Conservation (phyloP, 2,329 filamentous ascomycete species). For the Ophiostoma populinum region DNA sequence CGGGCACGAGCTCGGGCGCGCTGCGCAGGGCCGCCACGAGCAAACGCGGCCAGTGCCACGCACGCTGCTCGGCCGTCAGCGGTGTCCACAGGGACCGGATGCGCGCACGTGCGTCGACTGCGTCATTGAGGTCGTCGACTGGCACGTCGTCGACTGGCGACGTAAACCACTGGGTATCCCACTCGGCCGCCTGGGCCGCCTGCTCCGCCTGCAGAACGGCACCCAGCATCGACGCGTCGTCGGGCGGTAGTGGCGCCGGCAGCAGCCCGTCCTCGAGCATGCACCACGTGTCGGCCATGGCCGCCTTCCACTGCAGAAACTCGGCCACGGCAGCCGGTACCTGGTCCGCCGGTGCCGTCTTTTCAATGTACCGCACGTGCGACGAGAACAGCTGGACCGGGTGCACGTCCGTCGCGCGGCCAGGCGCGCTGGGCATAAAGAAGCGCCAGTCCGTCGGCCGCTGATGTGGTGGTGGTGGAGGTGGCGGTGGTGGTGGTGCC, state of each 20-base stretch:
- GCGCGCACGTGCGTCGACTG: constrained; percentile 9
- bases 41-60: constrained; percentile 16
- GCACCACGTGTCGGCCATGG: constrained; percentile 6
- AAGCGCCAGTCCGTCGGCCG: background rate
- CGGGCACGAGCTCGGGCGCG: constrained; percentile 17
- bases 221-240: no score
- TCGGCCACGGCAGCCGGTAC: constrained; percentile 1
- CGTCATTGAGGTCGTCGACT: no score
- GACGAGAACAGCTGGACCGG: background rate
- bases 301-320: constrained; percentile 7
- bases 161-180: no score
- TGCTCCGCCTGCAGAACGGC: background rate
- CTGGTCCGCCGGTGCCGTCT: background rate
- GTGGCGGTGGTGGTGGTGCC: no score
- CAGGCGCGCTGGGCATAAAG: background rate
- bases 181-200: no score
- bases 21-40: constrained; percentile 21
- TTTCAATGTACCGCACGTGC: background rate
- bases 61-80: constrained; percentile 14
- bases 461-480: no score
- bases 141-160: no score
- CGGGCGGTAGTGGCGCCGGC: no score
- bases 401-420: background rate
- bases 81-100: constrained; percentile 20
- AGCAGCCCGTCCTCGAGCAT: constrained; percentile 5